Evolutionary conservation across 768 basidiomycete genomes (phyloP), one percentile per base, ranked within the genome.

Genomic region (Xerocomellus chrysenteron): DNA sequence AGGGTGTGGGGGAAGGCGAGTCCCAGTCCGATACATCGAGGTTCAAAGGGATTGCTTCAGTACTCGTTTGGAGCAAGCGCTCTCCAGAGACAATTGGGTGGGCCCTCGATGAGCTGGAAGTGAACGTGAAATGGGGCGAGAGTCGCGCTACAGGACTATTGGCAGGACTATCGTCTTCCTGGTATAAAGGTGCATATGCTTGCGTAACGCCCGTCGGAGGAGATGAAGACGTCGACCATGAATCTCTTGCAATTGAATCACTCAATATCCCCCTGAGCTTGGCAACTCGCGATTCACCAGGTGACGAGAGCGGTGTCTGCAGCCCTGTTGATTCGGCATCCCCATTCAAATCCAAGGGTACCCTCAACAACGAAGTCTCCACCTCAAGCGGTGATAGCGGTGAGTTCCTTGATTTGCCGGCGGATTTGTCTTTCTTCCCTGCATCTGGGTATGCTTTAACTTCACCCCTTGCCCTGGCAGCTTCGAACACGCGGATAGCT

Each of bases 401-500:
- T 41, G 21, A 26, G n/a, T 63, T 47, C 41, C 55, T 55, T 33
- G 50, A 24, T 49, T 58, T 58, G 11, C 37, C 8, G 14, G 19
- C 0, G 8, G 54, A n/a, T 12, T 47, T 45, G 7, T 48, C 48
- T 42, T 52, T 49, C 35, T 44, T 37, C 8, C 32, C 45, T 28
- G 41, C 37, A 16, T 49, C 24, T 42, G 57, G 49, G 50, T 65
- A 50, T 37, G 57, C 60, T 42, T n/a, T 52, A 46, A 72, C 65
- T 45, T 74, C 69, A 13, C 69, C 71, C 45, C 67, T 67, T 40
- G 57, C 56, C n/a, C 28, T 32, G 47, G 73, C 71, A 13, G 64
- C 68, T 51, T 65, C 60, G 50, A 69, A 74, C n/a, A 63, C 65
- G 7, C 61, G 58, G 21, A 43, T 36, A 1, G 83, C 83, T 57